Base-by-base conservation (phyloP, 345 rosid genomes). In the Corchorus olitorius region DNA sequence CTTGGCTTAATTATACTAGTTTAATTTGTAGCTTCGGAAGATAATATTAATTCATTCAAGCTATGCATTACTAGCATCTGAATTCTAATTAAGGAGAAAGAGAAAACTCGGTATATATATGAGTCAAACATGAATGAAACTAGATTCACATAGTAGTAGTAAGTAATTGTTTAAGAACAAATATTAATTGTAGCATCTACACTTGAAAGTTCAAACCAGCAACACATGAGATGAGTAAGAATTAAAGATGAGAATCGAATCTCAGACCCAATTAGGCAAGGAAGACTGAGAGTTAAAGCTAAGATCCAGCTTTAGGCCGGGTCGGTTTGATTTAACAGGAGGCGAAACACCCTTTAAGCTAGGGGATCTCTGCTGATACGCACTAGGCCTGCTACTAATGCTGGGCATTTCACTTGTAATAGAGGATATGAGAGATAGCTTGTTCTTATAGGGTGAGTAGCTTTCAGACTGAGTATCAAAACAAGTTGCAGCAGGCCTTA, bases 401-500 rank as follows among this genome's bases (percentile, higher is more conserved):
- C 81, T 82, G 7, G 88, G 82, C 19, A 83, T 84, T 69, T 88
- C 92, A 39, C 88, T 86, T 41, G 81, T 64, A 5, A 84, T 14
- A 1, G 93, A 83, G 41, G 91, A 77, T 5, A 81, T 46, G 9
- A 92, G 74, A 39, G 83, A 83, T 14, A 89, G 75, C 81, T 81
- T 93, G 68, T 87, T 89, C 87, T 93, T 93, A 33, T 81, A 86
- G 8, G 95, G 99, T 0, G 99, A 95, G 78, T 85, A 87, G 83
- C 92, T 83, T 74, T 91, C 99, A 6, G 97, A 90, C 62, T 83
- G 91, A n/a, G 97, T 87, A 76, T 93, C 97, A 54, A 76, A 86
- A 65, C 79, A 27, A 27, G 27, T 76, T 46, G 92, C 93, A 0
- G 92, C 93, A 0, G 93, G 84, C 76, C 97, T 88, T 43, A 86